Evolutionary conservation across 129 eudicot species (phyloP).

Genomic region (Pseudognaphalium luteoalbum): DNA sequence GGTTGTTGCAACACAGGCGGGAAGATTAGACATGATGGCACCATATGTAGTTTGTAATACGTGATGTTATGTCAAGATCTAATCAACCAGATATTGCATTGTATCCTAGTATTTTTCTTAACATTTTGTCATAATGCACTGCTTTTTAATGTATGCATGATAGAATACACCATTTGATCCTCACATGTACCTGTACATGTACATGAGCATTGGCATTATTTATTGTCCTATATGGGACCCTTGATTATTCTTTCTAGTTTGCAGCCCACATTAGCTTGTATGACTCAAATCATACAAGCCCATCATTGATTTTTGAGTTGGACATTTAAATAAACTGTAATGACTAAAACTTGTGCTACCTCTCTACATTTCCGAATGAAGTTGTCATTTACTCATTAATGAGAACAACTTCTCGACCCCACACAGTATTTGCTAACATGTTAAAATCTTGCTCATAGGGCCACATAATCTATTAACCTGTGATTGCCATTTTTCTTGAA

Average conservation of each 20-base stretch:
- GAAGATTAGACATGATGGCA: constrained; percentile 29
- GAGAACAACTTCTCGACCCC: constrained; percentile 11
- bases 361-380: too few relatives aligned
- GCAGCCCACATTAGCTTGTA: constrained; percentile 30
- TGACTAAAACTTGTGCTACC: not conserved
- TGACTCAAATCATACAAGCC: constrained; percentile 28
- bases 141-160: not conserved
- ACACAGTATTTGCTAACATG: not conserved
- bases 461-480: constrained; percentile 8
- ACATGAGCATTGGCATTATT: constrained; percentile 21
- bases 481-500: constrained; percentile 18
- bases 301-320: constrained; percentile 17
- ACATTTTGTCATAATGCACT: constrained; percentile 15
- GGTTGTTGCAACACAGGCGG: constrained; percentile 18
- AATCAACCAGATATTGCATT: constrained; percentile 27
- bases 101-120: constrained; percentile 27
- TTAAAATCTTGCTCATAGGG: constrained; percentile 6
- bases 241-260: constrained; percentile 23
- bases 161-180: not conserved
- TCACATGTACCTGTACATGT: not conserved
- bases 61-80: constrained; percentile 36
- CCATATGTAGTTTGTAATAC: constrained; percentile 15
- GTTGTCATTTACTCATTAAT: not conserved
- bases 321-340: not conserved
- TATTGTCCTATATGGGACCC: constrained; percentile 31